phyloP scores from a whole-genome alignment of 2,329 filamentous ascomycete genomes.

The Ascochyta rabiei region DNA sequence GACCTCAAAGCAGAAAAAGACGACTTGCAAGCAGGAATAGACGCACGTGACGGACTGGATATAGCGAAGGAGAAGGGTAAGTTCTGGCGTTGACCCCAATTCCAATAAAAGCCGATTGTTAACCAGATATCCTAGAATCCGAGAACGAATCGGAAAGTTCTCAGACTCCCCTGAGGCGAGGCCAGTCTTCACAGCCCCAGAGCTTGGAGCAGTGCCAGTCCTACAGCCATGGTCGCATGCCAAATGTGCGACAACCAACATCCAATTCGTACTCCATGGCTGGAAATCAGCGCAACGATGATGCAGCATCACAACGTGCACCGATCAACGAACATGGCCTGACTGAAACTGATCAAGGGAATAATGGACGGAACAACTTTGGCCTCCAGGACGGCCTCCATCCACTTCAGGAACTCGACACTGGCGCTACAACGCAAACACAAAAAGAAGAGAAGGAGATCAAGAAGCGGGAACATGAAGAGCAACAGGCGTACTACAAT shows the following conservation, averaged over 20 bases:
- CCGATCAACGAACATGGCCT: conserved; percentile 33
- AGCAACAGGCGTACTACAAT: conserved; percentile 54
- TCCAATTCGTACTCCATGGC: conserved; percentile 8
- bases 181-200: not conserved
- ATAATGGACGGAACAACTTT: conserved; percentile 36
- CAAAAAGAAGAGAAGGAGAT: conserved; percentile 48
- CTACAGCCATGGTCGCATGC: conserved; percentile 18
- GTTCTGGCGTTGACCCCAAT: not conserved
- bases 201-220: conserved; percentile 20
- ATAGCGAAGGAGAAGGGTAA: conserved; percentile 23
- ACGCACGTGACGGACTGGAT: conserved; percentile 23
- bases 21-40: conserved; percentile 21
- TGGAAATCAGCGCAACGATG: conserved; percentile 15
- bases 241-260: conserved; percentile 20
- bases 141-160: conserved; percentile 24
- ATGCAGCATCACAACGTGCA: conserved; percentile 16
- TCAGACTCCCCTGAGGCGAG: conserved; percentile 9
- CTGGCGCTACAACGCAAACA: conserved; percentile 33
- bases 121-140: conserved; percentile 3
- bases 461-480: conserved; percentile 51
- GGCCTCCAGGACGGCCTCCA: conserved; percentile 55
- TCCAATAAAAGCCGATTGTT: not conserved
- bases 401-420: conserved; percentile 39
- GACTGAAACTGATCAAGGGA: conserved; percentile 17
- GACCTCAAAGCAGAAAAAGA: conserved; percentile 22